phyloP scores from a whole-genome alignment of 2,329 filamentous ascomycete species.

The Chaetomium sp. region DNA sequence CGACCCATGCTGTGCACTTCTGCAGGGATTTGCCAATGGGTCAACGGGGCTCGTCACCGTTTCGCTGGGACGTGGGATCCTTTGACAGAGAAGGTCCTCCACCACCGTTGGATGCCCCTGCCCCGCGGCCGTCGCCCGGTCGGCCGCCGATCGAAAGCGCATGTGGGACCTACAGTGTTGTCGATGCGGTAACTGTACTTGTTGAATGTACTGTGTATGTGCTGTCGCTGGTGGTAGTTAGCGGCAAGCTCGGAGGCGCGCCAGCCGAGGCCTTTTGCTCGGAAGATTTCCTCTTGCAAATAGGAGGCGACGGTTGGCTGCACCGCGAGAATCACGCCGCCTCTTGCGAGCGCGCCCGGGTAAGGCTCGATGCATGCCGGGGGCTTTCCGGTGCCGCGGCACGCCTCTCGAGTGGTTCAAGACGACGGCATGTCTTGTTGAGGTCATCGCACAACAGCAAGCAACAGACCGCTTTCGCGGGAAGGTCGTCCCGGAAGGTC shows the following conservation, averaged over 20 bases:
- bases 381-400: slow-evolving; percentile 15
- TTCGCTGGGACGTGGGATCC: slow-evolving; percentile 31
- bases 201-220: neutral
- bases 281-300: neutral
- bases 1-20: slow-evolving; percentile 27
- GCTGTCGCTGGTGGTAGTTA: neutral
- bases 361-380: slow-evolving; percentile 27
- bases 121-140: neutral
- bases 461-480: slow-evolving; percentile 29
- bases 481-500: slow-evolving; percentile 1
- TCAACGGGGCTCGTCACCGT: slow-evolving; percentile 29
- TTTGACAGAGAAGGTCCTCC: slow-evolving; percentile 17
- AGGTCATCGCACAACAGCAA: slow-evolving; percentile 29
- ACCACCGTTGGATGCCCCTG: slow-evolving; percentile 2
- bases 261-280: slow-evolving; percentile 5
- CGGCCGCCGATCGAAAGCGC: slow-evolving; percentile 1
- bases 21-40: slow-evolving; percentile 31
- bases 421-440: slow-evolving; percentile 12
- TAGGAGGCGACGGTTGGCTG: slow-evolving; percentile 23
- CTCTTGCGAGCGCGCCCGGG: slow-evolving; percentile 17
- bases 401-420: slow-evolving; percentile 12
- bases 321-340: slow-evolving; percentile 18
- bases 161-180: neutral
- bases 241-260: neutral
- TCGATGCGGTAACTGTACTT: neutral